Evolutionary conservation across 306 rosid genomes (phyloP), one percentile per base, ranked within the genome.

Genomic region (Gillenia trifoliata): DNA sequence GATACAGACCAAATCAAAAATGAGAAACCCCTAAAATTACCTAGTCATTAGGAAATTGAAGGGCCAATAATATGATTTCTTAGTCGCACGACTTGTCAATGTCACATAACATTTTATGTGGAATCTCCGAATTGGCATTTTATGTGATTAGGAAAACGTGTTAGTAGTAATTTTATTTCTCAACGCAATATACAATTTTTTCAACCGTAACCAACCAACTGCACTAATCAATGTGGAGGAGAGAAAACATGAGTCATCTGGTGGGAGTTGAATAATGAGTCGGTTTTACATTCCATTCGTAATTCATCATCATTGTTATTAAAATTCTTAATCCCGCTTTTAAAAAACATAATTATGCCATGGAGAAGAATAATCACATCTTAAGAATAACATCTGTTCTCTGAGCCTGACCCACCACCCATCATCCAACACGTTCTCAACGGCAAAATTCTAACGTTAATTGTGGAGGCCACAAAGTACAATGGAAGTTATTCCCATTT

Each of bases 201-300:
- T 4, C 12, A 38, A 71, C 10, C 40, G 11, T 11, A 71, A 26
- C 66, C 75, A 9, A 56, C 54, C 54, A 25, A 57, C 66, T 16
- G 6, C 17, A 56, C 11, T 71, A 34, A 25, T 68, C n/a, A 31
- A 22, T 40, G 22, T 8, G 17, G 31, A 68, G 15, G 26, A 3
- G 59, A 57, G 25, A 33, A 12, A 41, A 72, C 74, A 55, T 34
- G 82, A 3, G 78, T 72, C 74, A 16, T 29, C 12, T 12, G 62
- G 52, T 66, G 33, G 0, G 61, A 49, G 0, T 11, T 30, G 49
- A n/a, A n/a, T 52, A 54, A 70, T 40, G 13, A 11, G 20, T 69
- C 43, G 17, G 11, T 69, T 59, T 59, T 23, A 59, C 41, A 0
- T 38, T 38, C n/a, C 31, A 10, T 5, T 28, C 34, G 33, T 66